Evolutionary conservation across 306 rosid species (phyloP).

Genomic region (Quercus ilex): DNA sequence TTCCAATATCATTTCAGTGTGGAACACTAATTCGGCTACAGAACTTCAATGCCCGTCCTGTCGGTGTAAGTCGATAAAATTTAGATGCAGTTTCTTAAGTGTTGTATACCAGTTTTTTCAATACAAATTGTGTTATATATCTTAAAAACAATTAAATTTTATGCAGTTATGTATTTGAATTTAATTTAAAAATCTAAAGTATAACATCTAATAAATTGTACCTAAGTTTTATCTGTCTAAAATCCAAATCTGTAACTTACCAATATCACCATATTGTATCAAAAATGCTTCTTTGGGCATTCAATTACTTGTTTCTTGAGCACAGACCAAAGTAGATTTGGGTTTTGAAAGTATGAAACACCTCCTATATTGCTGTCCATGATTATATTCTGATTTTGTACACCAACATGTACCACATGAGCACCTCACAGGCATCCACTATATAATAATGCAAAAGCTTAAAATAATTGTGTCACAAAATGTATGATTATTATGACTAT

Average conservation of each 20-base stretch:
- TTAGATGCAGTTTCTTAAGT: too few relatives aligned
- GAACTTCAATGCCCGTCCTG: not conserved
- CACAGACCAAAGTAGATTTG: not conserved
- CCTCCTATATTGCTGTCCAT: not conserved
- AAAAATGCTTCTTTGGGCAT: too few relatives aligned
- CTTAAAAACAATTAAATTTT: too few relatives aligned
- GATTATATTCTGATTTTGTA: slow-evolving; percentile 6
- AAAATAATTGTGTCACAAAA: not conserved
- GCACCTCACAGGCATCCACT: not conserved
- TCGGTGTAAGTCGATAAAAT: not conserved
- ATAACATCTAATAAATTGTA: too few relatives aligned
- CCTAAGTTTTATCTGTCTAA: too few relatives aligned
- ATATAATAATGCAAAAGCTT: not conserved
- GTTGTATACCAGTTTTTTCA: too few relatives aligned
- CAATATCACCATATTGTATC: not conserved
- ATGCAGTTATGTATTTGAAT: too few relatives aligned
- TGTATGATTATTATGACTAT: not conserved
- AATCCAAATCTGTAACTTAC: not conserved
- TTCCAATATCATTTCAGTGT: not conserved
- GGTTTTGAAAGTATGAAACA: not conserved
- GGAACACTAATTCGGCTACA: not conserved
- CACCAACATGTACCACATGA: not conserved
- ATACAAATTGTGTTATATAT: too few relatives aligned
- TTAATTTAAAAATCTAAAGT: too few relatives aligned
- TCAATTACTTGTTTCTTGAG: not conserved